Base-by-base conservation (phyloP, 2,329 filamentous ascomycete species). In the Elsinoe arachidis region DNA sequence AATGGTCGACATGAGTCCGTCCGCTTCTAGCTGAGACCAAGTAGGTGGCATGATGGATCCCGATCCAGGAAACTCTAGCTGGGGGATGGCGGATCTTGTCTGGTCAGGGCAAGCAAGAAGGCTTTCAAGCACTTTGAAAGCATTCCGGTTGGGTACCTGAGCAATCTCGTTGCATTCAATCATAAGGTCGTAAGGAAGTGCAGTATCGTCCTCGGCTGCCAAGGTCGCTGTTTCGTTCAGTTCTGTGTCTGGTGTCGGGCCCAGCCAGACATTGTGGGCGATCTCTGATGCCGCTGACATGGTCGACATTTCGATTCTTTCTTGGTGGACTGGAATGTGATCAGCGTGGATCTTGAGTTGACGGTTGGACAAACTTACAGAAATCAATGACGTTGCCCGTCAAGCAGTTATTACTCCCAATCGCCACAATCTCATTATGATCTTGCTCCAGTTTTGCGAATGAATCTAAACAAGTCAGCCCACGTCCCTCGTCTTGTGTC, bases 231-330 rank as follows among this genome's bases (percentile, higher is more conserved):
- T 34, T 83, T 79, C 1, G 63, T 75, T 75, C 64, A 65, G 78
- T 1, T 78, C 75, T 1, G 81, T 77, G 62, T 95, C 88, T 0
- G 90, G 90, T 0, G 90, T 93, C 1, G 90, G 88, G 0, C 93
- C 93, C 59, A 96, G 78, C 81, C 86, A 97, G 23, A 97, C 89
- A 67, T 96, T 96, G 63, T 82, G 80, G 55, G 88, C 85, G 61
- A 97, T 95, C 70, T 96, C 88, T 0, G 90, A 90, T 2, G 91
- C 86, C 65, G 83, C 83, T 10, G 92, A 91, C 92, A 97, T 96
- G 59, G 80, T 80, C 70, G 88, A 90, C 92, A 99, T 97, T 73
- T 99, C 93, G 52, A 82, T 73, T 58, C 91, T 23, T 21, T 56
- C 54, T 15, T 43, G 33, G 30, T 56, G 54, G 54, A 56, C 54